phyloP scores from a whole-genome alignment of 768 basidiomycete genomes.

The Boletus barrowsii region DNA sequence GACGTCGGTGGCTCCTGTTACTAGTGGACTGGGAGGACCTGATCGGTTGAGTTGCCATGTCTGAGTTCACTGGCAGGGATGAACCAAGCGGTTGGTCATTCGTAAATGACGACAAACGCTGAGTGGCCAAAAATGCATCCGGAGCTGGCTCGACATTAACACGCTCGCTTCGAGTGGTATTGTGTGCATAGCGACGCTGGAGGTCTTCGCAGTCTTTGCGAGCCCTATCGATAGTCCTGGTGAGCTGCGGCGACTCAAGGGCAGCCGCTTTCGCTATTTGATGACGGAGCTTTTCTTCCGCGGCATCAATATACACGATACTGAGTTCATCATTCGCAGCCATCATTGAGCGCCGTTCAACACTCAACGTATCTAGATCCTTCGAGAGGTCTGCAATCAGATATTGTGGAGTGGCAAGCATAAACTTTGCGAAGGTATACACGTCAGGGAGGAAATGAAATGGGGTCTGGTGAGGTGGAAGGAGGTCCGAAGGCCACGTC shows the following conservation, averaged over 20 bases:
- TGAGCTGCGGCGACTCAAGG: slow-evolving; percentile 66
- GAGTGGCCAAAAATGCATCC: slow-evolving; percentile 54
- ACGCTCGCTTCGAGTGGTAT: slow-evolving; percentile 19
- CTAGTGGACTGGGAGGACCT: slow-evolving; percentile 7
- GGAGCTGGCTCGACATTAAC: slow-evolving; percentile 37
- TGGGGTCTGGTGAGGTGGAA: slow-evolving; percentile 89
- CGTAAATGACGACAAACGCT: slow-evolving; percentile 20
- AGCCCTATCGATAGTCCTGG: slow-evolving; percentile 61
- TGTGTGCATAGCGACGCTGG: slow-evolving; percentile 35
- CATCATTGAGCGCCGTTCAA: slow-evolving; percentile 65
- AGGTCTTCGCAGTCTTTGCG: slow-evolving; percentile 55
- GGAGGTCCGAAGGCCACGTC: slow-evolving; percentile 92
- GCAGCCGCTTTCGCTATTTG: slow-evolving; percentile 80
- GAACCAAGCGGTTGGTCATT: slow-evolving; percentile 7
- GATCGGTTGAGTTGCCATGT: slow-evolving; percentile 2
- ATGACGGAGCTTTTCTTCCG: slow-evolving; percentile 68
- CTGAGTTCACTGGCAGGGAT: slow-evolving; percentile 2
- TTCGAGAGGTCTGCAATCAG: slow-evolving; percentile 68
- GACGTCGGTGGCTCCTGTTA: slow-evolving; percentile 53
- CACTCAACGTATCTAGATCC: slow-evolving; percentile 69
- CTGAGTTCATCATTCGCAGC: slow-evolving; percentile 75
- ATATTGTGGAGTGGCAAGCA: slow-evolving; percentile 90
- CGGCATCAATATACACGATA: slow-evolving; percentile 74
- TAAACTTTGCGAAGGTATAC: slow-evolving; percentile 84
- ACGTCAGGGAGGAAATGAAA: slow-evolving; percentile 97